Percentiles rank a stretch among this genome's conserved stretches.
Evolutionary conservation across 257 asterid species (phyloP).

Genomic region (Apocynum venetum): DNA sequence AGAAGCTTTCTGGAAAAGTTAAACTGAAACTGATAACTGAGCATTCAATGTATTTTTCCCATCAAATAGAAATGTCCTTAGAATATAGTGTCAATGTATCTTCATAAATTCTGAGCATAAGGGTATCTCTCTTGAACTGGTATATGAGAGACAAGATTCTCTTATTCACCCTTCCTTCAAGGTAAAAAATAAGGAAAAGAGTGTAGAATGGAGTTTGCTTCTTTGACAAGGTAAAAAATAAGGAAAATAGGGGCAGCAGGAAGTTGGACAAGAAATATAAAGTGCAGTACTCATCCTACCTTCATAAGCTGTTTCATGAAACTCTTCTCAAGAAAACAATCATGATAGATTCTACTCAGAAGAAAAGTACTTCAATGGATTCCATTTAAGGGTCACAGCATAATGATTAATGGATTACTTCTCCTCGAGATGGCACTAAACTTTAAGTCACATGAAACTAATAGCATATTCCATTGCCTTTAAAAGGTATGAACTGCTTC

Average conservation of each 20-base stretch:
- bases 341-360: neutral
- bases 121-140: neutral
- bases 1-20: neutral
- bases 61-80: neutral
- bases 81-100: neutral
- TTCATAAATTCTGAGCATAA: neutral
- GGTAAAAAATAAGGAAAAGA: neutral
- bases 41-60: neutral
- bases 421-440: neutral
- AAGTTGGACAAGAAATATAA: neutral
- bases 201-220: neutral
- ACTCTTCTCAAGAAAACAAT: neutral
- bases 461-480: neutral
- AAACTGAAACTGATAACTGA: neutral
- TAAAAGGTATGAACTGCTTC: neutral
- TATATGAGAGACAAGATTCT: neutral
- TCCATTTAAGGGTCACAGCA: neutral
- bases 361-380: neutral
- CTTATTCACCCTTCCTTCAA: neutral
- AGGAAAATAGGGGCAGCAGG: neutral
- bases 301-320: neutral
- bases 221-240: neutral
- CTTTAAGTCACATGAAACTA: neutral
- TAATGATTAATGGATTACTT: neutral
- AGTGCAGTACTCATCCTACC: neutral